A percentile compares a stretch with the other conserved stretches of the same genome.
Evolutionary conservation across 148 eudicot genomes (phyloP).

Genomic region (Polygonum maritimum): DNA sequence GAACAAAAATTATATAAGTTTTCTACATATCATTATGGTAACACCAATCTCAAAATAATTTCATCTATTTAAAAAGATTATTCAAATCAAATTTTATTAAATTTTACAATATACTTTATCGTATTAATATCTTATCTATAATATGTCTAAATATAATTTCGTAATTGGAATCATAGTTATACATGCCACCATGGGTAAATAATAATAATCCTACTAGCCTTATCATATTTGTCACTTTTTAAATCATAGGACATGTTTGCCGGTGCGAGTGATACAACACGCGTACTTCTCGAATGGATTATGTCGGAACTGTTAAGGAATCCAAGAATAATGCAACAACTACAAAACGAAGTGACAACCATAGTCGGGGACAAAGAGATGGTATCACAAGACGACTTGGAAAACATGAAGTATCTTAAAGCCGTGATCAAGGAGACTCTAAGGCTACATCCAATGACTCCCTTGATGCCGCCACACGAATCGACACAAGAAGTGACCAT

Average conservation of each 20-base stretch:
- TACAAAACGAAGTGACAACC: slow-evolving; percentile 15
- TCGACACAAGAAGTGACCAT: slow-evolving; percentile 14
- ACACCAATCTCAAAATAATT: no score
- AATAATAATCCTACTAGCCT: no score
- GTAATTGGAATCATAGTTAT: no score
- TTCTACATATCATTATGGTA: no score
- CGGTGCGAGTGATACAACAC: slow-evolving; percentile 9
- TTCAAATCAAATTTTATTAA: no score
- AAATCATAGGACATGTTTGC: slow-evolving; percentile 12
- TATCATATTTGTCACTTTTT: no score
- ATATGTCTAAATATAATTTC: no score
- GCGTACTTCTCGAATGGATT: slow-evolving; percentile 9
- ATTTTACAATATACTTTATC: no score
- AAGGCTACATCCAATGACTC: slow-evolving; percentile 20
- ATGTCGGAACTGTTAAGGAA: slow-evolving; percentile 18
- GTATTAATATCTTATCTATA: no score
- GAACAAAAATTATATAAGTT: no score
- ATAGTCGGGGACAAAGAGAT: neutral
- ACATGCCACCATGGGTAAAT: no score
- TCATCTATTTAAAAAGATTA: no score
- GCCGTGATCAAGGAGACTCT: slow-evolving; percentile 23
- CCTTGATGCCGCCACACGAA: slow-evolving; percentile 7
- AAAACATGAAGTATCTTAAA: slow-evolving; percentile 15
- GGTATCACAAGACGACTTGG: neutral
- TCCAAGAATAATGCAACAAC: slow-evolving; percentile 16